Base-by-base conservation (phyloP, 768 basidiomycete genomes). In the Chalciporus pseudorubinellus region DNA sequence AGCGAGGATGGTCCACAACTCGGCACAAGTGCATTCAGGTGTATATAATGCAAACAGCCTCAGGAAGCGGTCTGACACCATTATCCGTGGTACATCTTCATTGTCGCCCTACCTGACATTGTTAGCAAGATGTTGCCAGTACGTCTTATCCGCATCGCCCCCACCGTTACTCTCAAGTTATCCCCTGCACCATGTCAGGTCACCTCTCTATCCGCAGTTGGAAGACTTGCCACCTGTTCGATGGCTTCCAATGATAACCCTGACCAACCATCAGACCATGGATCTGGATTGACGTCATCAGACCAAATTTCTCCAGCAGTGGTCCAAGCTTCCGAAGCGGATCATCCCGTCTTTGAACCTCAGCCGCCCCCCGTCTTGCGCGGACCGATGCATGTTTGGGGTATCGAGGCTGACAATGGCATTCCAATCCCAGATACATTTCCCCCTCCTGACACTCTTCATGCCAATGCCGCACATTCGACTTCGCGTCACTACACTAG, bases 11-110 rank as follows among this genome's bases (percentile, higher is more conserved):
- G 48, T 52, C 61, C 56, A 54, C 48, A 54, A 7, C 18, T 43
- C 39, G 6, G 1, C 52, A 41, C 46, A 39, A 18, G 28, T 21
- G 43, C 18, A 19, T 18, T 29, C 18, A 11, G 26, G 26, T 11
- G n/a, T 53, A 64, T 66, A 61, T 64, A 61, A 59, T n/a, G 28
- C 47, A 21, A 28, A 31, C 7, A 10, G 2, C 26, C 29, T 28
- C 36, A 29, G 13, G 38, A 8, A 9, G 6, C 5, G 2, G 3
- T 24, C 36, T 43, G 14, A 41, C 10, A 2, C 20, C 43, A 44
- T 19, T 20, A 16, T 46, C 39, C 13, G 45, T 45, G 31, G 48
- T 51, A n/a, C 10, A 7, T 28, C 31, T 22, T 28, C 39, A n/a
- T 31, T 10, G 18, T 47, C 26, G 6, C 38, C 38, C 18, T 16